Evolutionary conservation across 352 stramenopile genomes (phyloP), one percentile per base, ranked within the genome.

Genomic region (Aphanomyces cochlioides): DNA sequence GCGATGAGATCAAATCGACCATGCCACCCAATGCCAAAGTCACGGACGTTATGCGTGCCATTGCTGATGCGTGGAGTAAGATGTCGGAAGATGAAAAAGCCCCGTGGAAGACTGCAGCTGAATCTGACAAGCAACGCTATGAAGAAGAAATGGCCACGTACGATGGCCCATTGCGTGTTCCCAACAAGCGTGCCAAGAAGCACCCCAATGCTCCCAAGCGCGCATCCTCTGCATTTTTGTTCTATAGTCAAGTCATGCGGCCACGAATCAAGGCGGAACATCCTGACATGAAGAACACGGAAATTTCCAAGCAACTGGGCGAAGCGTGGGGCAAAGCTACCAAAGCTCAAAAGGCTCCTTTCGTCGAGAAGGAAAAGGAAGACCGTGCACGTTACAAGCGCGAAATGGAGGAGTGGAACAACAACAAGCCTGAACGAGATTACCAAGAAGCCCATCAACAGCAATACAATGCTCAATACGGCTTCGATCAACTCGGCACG

Each of bases 101-200:
- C 47, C 85, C 94, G 21, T 98, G 95, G 93, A 96, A 98, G 50
- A 76, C 90, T n/a, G 81, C 90, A 19, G 93, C 95, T 7, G 83
- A 93, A 67, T 88, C 90, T 10, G 95, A 98, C 76, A 98, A 98
- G 79, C 80, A 96, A 73, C 90, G 95, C 37, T 98, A 98, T 75
- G 83, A 96, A 64, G 82, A 92, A 69, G 93, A 98, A 78, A 98
- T 97, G 82, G 80, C 91, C n/a, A 82, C 84, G 4, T 95, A 95
- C 72, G 93, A 98, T 60, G 93, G 94, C 0, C 91, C 92, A 6
- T 79, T 97, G 75, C 90, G 93, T 37, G 87, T 97, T 47, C 80
- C 85, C 13, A 96, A 96, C 72, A 98, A 98, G 77, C 83, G 93
- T 57, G 90, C 90, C 7, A 98, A 98, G 84, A 98, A 98, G 75